Conservation (phyloP, 352 stramenopile genomes). For the Blastocystis hominis region DNA sequence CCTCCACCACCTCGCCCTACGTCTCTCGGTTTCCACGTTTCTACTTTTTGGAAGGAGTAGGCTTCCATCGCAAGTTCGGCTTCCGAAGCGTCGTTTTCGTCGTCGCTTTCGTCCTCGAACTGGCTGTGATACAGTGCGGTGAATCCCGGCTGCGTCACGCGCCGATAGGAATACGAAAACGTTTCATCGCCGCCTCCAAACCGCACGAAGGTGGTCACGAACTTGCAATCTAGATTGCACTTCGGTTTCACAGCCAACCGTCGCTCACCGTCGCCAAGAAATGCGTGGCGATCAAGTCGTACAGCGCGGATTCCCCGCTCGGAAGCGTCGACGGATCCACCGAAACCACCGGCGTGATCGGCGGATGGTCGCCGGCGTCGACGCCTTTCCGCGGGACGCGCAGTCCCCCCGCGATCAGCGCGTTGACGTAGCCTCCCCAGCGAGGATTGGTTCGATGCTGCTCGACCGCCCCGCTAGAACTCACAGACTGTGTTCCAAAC, state of each 20-base stretch:
- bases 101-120: background rate
- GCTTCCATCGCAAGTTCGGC: background rate
- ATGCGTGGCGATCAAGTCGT: conserved; percentile 74
- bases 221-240: conserved; percentile 67
- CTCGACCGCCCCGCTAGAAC: conserved; percentile 64
- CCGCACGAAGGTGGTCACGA: conserved; percentile 65
- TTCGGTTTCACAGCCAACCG: conserved; percentile 61
- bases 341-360: conserved; percentile 71
- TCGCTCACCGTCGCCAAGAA: conserved; percentile 75
- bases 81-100: conserved; percentile 1
- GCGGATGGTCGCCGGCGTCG: conserved; percentile 67
- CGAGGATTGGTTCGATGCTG: conserved; percentile 66
- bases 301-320: conserved; percentile 71
- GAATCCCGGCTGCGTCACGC: conserved; percentile 64
- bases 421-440: conserved; percentile 68
- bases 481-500: background rate
- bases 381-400: conserved; percentile 58
- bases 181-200: conserved; percentile 67
- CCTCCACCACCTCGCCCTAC: background rate
- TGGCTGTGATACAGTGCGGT: background rate
- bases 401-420: conserved; percentile 64
- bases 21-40: background rate
- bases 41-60: conserved; percentile 3
- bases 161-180: conserved; percentile 67
- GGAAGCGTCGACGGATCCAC: conserved; percentile 64